A percentile compares a stretch with the other conserved stretches of the same genome.
phyloP scores from a whole-genome alignment of 2,329 filamentous ascomycete species.

The Penicillium sp. region DNA sequence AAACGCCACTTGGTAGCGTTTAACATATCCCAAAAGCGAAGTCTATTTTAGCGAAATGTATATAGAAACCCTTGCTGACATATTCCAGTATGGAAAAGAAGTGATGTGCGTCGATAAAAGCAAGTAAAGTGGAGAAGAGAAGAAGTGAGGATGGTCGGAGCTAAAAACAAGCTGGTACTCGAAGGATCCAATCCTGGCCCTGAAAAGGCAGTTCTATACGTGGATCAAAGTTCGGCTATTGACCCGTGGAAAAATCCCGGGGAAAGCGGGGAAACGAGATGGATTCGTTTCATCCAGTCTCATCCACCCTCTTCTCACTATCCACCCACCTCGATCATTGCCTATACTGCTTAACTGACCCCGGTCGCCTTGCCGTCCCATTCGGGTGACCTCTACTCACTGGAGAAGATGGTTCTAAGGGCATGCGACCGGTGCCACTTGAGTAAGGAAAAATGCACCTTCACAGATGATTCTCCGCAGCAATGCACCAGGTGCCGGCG shows the following conservation, averaged over 20 bases:
- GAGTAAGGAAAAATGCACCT: conserved; percentile 19
- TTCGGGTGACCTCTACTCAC: conserved; percentile 8
- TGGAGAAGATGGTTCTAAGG: conserved; percentile 15
- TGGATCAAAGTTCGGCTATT: conserved; percentile 5
- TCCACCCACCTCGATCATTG: not conserved
- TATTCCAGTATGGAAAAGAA: too few relatives aligned
- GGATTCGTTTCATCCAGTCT: not conserved
- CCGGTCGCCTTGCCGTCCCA: conserved; percentile 4
- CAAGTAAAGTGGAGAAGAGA: too few relatives aligned
- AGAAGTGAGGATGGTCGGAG: not conserved
- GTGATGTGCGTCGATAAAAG: too few relatives aligned
- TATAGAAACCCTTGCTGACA: not conserved
- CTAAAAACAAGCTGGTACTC: not conserved
- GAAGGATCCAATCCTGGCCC: not conserved
- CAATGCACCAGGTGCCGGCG: conserved; percentile 18
- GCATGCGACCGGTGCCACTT: conserved; percentile 18
- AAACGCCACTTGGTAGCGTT: not conserved
- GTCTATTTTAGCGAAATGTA: not conserved
- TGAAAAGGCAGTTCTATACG: not conserved
- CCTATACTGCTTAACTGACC: not conserved
- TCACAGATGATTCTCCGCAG: conserved; percentile 12
- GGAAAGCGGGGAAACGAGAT: conserved; percentile 14
- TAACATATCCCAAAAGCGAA: not conserved
- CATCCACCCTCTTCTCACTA: not conserved
- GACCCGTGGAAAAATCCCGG: conserved; percentile 6